Base-by-base conservation (phyloP, 2,329 filamentous ascomycete species). In the Xylaria sp. region DNA sequence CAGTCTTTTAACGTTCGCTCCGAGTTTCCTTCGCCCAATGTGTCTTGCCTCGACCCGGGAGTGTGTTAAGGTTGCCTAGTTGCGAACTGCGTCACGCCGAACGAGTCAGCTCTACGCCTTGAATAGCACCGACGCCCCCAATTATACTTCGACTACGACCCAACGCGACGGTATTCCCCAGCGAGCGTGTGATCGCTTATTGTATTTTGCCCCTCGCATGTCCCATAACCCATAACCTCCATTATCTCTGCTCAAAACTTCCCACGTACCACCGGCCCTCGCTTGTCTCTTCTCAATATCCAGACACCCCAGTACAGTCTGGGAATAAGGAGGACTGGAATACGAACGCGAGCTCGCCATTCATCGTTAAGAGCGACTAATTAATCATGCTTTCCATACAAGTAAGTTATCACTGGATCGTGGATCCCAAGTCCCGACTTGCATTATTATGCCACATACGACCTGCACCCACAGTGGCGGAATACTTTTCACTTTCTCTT, bases 71-170 rank as follows among this genome's bases (percentile, higher is more conserved):
- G 63, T 71, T 69, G 38, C 31, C 33, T 64, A 69, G 66, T 33
- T 69, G 51, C 63, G 51, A 62, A 64, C 58, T 66, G 69, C 60
- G 54, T 65, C 58, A 63, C 28, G 33, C 54, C 6, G 42, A 57
- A 40, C 68, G 68, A 73, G 68, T 72, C 66, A 71, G 62, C 66
- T 70, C 49, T 31, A 48, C 51, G 66, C 54, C 70, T 62, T 68
- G 71, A 69, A 69, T 72, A 72, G 70, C 75, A 71, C 46, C 44
- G 6, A 28, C 42, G 9, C 59, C 53, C 17, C 53, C 15, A 73
- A 74, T 71, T 71, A 74, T 71, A 73, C 70, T 76, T 74, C 66
- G 63, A 57, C 71, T 57, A 66, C 72, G 74, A 72, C 74, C 75
- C 75, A 74, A 69, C 70, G 68, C 69, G 67, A 75, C 74, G 74